Percentiles rank a stretch among this genome's conserved stretches.
phyloP scores from a whole-genome alignment of 1,284 basidiomycete genomes.

The Rhodotorula sp. region DNA sequence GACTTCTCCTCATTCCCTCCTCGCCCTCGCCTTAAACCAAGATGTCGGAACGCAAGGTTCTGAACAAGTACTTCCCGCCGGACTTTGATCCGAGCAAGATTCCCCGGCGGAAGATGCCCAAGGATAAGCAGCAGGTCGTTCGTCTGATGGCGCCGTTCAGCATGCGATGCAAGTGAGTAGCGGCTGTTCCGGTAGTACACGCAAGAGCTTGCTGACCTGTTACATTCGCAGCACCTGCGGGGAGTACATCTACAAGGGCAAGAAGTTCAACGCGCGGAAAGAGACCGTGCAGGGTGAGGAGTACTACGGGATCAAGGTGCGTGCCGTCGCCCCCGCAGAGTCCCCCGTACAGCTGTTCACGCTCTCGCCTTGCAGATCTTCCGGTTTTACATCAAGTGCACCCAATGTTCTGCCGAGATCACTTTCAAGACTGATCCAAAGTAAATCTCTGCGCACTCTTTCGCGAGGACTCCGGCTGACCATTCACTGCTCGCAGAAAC shows the following conservation, averaged over 20 bases:
- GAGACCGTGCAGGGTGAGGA: constrained; percentile 96
- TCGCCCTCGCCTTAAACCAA: constrained; percentile 12
- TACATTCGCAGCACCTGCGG: constrained; percentile 69
- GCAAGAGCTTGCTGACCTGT: neutral
- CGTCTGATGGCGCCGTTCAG: constrained; percentile 99
- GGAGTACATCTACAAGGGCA: constrained; percentile 91
- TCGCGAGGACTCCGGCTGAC: neutral
- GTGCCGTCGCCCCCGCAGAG: constrained; percentile 30
- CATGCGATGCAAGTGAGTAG: constrained; percentile 62
- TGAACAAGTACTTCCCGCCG: constrained; percentile 54
- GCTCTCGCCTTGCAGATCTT: constrained; percentile 13
- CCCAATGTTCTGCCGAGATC: constrained; percentile 92
- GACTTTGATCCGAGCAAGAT: constrained; percentile 93
- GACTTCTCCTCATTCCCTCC: neutral
- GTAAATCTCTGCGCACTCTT: constrained; percentile 34
- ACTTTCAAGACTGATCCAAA: constrained; percentile 99
- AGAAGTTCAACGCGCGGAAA: constrained; percentile 99
- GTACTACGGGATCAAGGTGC: constrained; percentile 97
- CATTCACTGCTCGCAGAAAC: constrained; percentile 52
- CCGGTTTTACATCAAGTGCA: constrained; percentile 58
- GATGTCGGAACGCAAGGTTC: constrained; percentile 51
- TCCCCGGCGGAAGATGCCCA: constrained; percentile 78
- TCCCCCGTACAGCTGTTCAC: constrained; percentile 45
- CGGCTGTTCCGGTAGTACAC: neutral
- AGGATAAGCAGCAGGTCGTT: constrained; percentile 71